phyloP scores from a whole-genome alignment of 78 protist genomes.

The Anaeramoeba ignava region DNA sequence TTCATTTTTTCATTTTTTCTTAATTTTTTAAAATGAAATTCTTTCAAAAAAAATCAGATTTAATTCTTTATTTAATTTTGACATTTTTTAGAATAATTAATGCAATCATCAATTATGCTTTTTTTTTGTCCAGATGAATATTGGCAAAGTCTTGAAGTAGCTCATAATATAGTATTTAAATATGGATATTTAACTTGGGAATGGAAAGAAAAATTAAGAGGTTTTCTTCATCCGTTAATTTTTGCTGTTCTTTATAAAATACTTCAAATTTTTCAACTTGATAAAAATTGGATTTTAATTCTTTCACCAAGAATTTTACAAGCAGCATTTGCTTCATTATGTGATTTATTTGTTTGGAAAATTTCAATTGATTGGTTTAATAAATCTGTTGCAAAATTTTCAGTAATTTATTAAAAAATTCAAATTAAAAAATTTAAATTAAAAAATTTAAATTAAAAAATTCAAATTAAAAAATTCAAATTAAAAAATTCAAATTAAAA shows the following conservation, averaged over 20 bases:
- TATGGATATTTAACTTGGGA: slow-evolving; percentile 11
- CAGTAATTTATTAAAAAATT: no score
- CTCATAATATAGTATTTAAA: background rate
- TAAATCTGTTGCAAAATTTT: background rate
- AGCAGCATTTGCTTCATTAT: background rate
- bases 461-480: no score
- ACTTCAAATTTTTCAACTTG: background rate
- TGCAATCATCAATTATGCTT: no score
- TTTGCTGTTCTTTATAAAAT: background rate
- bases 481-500: no score
- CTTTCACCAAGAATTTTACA: slow-evolving; percentile 5
- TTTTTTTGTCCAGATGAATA: slow-evolving; percentile 16
- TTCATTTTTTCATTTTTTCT: no score
- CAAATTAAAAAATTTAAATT: no score
- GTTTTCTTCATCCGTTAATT: background rate
- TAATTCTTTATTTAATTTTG: no score
- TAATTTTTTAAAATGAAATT: no score
- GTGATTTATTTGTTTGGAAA: background rate
- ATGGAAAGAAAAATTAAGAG: background rate
- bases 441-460: no score
- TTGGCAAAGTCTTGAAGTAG: slow-evolving; percentile 5
- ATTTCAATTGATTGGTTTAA: background rate
- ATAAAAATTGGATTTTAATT: background rate
- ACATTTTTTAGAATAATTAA: no score
- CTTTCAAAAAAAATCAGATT: no score